Evolutionary conservation across 2,329 filamentous ascomycete genomes (phyloP).

Genomic region (Penicillium palitans): DNA sequence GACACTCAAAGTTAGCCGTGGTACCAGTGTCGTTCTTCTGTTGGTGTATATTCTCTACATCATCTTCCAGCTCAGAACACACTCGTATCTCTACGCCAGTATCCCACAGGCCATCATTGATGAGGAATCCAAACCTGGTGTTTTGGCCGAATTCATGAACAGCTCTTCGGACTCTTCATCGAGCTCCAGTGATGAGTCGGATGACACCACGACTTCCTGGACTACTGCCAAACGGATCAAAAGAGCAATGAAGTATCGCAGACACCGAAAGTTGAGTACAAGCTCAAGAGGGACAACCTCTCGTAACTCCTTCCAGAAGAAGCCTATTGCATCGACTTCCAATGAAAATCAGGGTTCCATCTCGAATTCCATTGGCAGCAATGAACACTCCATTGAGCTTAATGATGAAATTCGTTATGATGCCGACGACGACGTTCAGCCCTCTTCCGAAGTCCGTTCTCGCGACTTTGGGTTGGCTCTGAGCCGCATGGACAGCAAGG

Average conservation of each 20-base stretch:
- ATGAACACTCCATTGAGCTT: conserved; percentile 27
- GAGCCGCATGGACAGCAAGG: conserved; percentile 14
- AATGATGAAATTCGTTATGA: conserved; percentile 33
- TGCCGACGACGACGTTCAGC: conserved; percentile 27
- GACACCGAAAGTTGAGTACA: conserved; percentile 74
- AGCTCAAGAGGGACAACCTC: conserved; percentile 57
- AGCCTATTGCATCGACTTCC: conserved; percentile 17
- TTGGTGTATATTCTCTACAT: conserved; percentile 82
- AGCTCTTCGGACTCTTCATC: conserved; percentile 45
- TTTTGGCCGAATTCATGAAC: conserved; percentile 78
- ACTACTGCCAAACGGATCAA: conserved; percentile 75
- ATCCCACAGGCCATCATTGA: conserved; percentile 92
- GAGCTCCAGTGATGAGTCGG: conserved; percentile 64
- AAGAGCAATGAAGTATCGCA: conserved; percentile 68
- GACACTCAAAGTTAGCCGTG: conserved; percentile 82
- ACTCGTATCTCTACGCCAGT: conserved; percentile 88
- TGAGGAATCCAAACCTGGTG: conserved; percentile 82
- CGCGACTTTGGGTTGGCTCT: conserved; percentile 32
- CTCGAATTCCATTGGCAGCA: conserved; percentile 26
- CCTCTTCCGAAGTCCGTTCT: conserved; percentile 26
- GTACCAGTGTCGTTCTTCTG: conserved; percentile 81
- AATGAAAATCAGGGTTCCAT: conserved; percentile 25
- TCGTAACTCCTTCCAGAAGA: conserved; percentile 27
- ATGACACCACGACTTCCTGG: conserved; percentile 65
- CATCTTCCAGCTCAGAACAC: conserved; percentile 87